Evolutionary conservation across 2,329 filamentous ascomycete species (phyloP).

Genomic region (Moelleriella libera): DNA sequence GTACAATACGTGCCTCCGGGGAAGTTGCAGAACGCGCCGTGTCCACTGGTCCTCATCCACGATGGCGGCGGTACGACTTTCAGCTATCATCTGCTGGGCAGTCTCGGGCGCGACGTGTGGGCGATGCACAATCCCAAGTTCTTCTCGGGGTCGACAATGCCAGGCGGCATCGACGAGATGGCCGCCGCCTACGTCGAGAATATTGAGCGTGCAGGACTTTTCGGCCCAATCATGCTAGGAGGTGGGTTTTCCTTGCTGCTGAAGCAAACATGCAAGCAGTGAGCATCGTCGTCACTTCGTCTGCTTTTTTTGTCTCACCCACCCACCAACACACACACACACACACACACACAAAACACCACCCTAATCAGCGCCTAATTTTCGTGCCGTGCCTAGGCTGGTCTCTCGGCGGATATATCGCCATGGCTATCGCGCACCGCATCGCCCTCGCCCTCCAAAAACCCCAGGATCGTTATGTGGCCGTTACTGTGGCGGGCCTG

Average conservation of each 20-base stretch:
- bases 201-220: conserved; percentile 11
- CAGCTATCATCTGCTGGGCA: conserved; percentile 14
- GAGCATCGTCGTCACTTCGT: background rate
- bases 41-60: conserved; percentile 15
- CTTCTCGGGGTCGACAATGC: conserved; percentile 10
- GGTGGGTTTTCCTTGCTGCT: conserved; percentile 4
- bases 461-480: conserved; percentile 6
- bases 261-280: too few relatives aligned
- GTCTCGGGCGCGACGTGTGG: conserved; percentile 15
- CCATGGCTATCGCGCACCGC: conserved; percentile 11
- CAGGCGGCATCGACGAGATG: conserved; percentile 16
- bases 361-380: too few relatives aligned
- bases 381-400: conserved; percentile 8
- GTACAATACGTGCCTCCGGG: conserved; percentile 8
- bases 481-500: conserved; percentile 11
- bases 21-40: conserved; percentile 6
- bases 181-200: conserved; percentile 12
- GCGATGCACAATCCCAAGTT: conserved; percentile 15
- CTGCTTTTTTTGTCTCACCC: background rate
- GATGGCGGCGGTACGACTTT: conserved; percentile 17
- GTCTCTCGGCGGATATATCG: conserved; percentile 15
- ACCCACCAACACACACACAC: too few relatives aligned
- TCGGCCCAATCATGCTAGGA: conserved; percentile 12
- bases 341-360: too few relatives aligned
- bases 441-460: conserved; percentile 6